Conservation (phyloP, 192 early-diverging fungal genomes). For the Bifiguratus adelaidae region DNA sequence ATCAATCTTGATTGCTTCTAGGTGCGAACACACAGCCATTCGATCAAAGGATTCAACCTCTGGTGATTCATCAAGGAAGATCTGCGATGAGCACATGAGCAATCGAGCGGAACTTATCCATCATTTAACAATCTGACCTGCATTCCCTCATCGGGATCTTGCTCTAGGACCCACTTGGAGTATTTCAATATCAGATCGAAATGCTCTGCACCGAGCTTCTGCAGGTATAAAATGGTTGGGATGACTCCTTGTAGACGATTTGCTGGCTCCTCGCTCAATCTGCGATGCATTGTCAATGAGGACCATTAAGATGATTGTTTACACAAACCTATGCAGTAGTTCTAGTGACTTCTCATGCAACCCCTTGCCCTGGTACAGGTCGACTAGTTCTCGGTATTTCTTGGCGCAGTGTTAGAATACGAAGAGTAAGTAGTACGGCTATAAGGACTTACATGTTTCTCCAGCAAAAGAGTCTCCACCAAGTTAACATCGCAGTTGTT, state of each 20-base stretch:
- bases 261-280: conserved; percentile 26
- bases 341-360: conserved; percentile 85
- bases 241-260: conserved; percentile 50
- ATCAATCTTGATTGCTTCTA: conserved; percentile 53
- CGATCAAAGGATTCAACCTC: conserved; percentile 54
- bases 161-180: conserved; percentile 64
- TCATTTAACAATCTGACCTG: conserved; percentile 31
- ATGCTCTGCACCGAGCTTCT: conserved; percentile 63
- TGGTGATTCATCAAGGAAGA: conserved; percentile 42
- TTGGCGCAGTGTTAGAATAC: conserved; percentile 6
- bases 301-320: background rate
- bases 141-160: conserved; percentile 52
- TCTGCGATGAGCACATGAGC: conserved; percentile 11
- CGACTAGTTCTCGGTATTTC: conserved; percentile 84
- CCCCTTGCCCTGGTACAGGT: conserved; percentile 86
- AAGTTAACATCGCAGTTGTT: conserved; percentile 86
- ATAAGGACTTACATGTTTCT: conserved; percentile 42
- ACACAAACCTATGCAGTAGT: conserved; percentile 50
- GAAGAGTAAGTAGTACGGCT: background rate
- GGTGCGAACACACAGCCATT: conserved; percentile 45
- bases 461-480: conserved; percentile 67
- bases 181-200: conserved; percentile 80
- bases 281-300: background rate
- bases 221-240: conserved; percentile 64
- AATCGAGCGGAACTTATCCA: background rate